A percentile compares a stretch with the other conserved stretches of the same genome.
Conservation (phyloP, 768 basidiomycete species). For the Cystobasidium onofrii region DNA sequence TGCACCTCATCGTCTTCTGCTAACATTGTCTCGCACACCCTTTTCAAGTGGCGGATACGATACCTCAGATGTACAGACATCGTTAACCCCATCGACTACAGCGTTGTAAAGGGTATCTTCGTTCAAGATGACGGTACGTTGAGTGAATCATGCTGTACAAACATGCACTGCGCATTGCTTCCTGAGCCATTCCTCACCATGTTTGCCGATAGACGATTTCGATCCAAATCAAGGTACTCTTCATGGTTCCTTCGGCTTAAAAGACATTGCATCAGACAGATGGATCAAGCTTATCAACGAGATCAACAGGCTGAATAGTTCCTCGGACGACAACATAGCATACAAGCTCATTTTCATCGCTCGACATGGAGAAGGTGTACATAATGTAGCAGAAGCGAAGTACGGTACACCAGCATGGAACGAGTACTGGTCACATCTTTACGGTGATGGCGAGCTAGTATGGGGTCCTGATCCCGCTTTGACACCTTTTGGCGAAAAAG, state of each 20-base stretch:
- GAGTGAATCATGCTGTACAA: not conserved
- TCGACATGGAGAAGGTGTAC: conserved; percentile 43
- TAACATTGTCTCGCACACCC: not conserved
- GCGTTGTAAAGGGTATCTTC: conserved; percentile 22
- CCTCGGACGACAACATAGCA: conserved; percentile 35
- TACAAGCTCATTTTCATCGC: conserved; percentile 43
- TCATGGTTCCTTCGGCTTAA: conserved; percentile 14
- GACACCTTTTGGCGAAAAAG: conserved; percentile 35
- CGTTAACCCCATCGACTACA: not conserved
- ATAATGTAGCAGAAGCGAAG: conserved; percentile 36
- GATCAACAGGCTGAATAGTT: conserved; percentile 9
- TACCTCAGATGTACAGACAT: not conserved
- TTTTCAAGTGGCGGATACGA: not conserved
- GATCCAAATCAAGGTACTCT: not conserved
- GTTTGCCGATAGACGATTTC: not conserved
- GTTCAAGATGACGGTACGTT: conserved; percentile 21
- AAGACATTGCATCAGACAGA: conserved; percentile 6
- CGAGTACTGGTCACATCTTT: conserved; percentile 39
- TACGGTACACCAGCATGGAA: conserved; percentile 41
- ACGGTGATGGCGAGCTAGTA: conserved; percentile 40
- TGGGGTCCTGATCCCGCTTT: conserved; percentile 44
- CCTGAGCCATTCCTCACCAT: not conserved
- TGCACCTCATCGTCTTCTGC: too few relatives aligned
- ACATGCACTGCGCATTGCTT: too few relatives aligned
- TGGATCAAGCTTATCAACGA: not conserved